These are phyloP conservation scores for Scutellaria galericulata DNA, from an alignment of 257 asterid genomes.

Conservation along the genomic window DNA sequence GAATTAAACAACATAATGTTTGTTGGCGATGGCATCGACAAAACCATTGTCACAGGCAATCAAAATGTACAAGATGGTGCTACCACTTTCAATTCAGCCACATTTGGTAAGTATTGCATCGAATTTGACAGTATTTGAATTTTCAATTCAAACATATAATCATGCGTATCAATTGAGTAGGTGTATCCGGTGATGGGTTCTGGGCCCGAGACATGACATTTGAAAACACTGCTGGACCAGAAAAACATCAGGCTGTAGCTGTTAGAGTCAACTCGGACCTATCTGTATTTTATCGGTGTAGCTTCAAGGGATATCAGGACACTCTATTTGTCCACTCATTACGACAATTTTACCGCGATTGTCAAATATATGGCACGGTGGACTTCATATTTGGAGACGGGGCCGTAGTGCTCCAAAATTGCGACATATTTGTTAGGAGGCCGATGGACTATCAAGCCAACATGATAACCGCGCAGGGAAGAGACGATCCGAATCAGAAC, in stretches of 20 bases:
- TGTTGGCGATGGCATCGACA: constrained; percentile 79
- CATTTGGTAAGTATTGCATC: constrained; percentile 51
- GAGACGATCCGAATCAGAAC: constrained; percentile 52
- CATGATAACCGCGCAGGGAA: constrained; percentile 71
- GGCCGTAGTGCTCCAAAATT: constrained; percentile 58
- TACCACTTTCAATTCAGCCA: constrained; percentile 55
- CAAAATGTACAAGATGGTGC: constrained; percentile 54
- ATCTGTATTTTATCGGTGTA: constrained; percentile 63
- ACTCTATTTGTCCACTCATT: constrained; percentile 60
- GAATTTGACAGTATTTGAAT: neutral
- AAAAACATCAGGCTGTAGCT: constrained; percentile 75
- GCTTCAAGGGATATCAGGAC: constrained; percentile 76
- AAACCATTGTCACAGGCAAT: constrained; percentile 60
- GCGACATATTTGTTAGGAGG: constrained; percentile 54
- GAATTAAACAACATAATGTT: constrained; percentile 59
- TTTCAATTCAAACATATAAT: neutral
- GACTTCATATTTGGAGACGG: constrained; percentile 83
- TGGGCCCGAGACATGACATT: constrained; percentile 86
- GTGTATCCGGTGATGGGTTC: constrained; percentile 64
- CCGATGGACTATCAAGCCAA: constrained; percentile 65
- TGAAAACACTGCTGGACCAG: constrained; percentile 71
- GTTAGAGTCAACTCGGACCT: constrained; percentile 54
- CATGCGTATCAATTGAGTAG: constrained; percentile 31
- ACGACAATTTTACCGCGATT: constrained; percentile 74
- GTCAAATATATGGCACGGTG: constrained; percentile 63